phyloP scores from a whole-genome alignment of 129 eudicot species.

The Rutidosis leptorrhynchoides region DNA sequence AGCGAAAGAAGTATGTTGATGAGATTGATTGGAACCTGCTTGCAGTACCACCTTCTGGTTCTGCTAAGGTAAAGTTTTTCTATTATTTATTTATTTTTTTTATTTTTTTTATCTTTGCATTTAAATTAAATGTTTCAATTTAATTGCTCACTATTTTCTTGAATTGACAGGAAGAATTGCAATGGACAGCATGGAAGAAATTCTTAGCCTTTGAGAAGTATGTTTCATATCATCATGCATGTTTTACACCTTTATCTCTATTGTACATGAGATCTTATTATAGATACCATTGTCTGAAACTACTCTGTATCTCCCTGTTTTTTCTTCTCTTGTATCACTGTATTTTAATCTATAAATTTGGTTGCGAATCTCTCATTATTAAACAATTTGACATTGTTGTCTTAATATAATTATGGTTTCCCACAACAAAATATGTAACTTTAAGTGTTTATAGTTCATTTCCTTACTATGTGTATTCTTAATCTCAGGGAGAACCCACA shows the following conservation, averaged over 20 bases:
- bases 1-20: slow-evolving; percentile 85
- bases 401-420: background rate
- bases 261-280: background rate
- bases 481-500: slow-evolving; percentile 91
- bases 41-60: slow-evolving; percentile 94
- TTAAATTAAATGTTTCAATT: too few species aligned
- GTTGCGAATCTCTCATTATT: slow-evolving; percentile 1
- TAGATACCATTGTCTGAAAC: background rate
- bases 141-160: slow-evolving; percentile 19
- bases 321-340: background rate
- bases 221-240: slow-evolving; percentile 32
- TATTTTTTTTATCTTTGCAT: background rate
- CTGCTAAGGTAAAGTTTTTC: slow-evolving; percentile 67
- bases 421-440: background rate
- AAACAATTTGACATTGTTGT: slow-evolving; percentile 3
- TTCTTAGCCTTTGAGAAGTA: slow-evolving; percentile 87
- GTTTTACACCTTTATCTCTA: slow-evolving; percentile 4
- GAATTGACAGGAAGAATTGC: slow-evolving; percentile 78
- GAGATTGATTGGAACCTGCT: slow-evolving; percentile 99
- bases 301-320: background rate
- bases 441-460: slow-evolving; percentile 9
- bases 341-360: slow-evolving; percentile 1
- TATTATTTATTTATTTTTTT: slow-evolving; percentile 1
- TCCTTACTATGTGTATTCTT: background rate
- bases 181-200: slow-evolving; percentile 94